Conservation (phyloP, 805 yeast species). For the Yamadazyma olivae region DNA sequence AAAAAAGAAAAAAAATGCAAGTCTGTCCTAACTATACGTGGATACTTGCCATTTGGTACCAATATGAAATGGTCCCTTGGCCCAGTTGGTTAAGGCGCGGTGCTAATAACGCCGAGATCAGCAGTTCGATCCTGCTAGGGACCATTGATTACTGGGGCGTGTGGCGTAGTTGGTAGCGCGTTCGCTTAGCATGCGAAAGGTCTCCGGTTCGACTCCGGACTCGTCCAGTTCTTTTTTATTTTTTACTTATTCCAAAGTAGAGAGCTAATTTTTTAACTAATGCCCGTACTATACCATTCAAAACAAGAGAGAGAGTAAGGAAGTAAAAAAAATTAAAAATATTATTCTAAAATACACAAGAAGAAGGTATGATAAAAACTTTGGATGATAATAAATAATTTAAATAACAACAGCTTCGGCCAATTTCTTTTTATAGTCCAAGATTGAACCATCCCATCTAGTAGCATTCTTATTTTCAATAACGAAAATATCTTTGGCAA, state of each 20-base stretch:
- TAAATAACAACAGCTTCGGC: constrained; percentile 82
- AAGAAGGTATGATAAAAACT: constrained; percentile 1
- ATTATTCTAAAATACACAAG: constrained; percentile 9
- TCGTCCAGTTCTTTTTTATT: constrained; percentile 31
- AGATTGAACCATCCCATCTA: constrained; percentile 91
- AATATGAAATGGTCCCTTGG: constrained; percentile 41
- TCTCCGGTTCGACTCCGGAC: constrained; percentile 46
- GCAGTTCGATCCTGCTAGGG: constrained; percentile 90
- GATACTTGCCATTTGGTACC: too few relatives aligned
- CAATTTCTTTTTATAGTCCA: constrained; percentile 90
- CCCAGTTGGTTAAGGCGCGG: constrained; percentile 55
- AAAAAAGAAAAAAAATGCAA: too few relatives aligned
- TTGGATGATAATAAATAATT: constrained; percentile 8
- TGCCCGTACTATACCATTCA: neutral
- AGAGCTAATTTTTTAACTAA: neutral
- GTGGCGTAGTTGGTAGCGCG: constrained; percentile 52
- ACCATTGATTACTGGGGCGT: constrained; percentile 47
- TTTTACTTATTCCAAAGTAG: neutral
- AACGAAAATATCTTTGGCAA: constrained; percentile 95
- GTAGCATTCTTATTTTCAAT: constrained; percentile 95
- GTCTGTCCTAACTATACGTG: too few relatives aligned
- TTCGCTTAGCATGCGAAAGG: constrained; percentile 49
- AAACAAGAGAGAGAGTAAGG: neutral
- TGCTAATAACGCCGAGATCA: constrained; percentile 63
- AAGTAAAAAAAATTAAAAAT: neutral